These are phyloP conservation scores for Arthrobotrys conoides DNA, from an alignment of 2,329 filamentous ascomycete genomes.

Conservation along the genomic window DNA sequence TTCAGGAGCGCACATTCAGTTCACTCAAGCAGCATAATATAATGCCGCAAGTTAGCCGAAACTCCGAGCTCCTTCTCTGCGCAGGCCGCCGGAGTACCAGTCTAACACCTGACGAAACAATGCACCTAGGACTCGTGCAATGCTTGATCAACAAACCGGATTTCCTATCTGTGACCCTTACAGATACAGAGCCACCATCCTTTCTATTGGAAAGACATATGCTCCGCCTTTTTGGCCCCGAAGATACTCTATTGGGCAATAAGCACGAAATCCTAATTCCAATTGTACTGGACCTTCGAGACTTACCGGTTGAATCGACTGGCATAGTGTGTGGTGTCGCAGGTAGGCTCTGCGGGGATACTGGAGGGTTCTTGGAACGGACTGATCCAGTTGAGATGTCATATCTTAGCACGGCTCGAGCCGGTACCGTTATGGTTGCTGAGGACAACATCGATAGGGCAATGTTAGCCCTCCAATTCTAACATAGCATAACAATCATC, in stretches of 20 bases:
- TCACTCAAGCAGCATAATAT: constrained; percentile 85
- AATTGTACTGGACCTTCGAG: constrained; percentile 87
- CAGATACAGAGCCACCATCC: constrained; percentile 80
- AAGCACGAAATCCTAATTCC: constrained; percentile 82
- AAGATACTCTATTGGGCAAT: constrained; percentile 80
- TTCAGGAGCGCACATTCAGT: constrained; percentile 85
- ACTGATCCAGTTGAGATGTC: constrained; percentile 78
- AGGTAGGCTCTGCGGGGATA: constrained; percentile 81
- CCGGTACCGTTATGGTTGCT: constrained; percentile 88
- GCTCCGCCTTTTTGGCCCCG: constrained; percentile 74
- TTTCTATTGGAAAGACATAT: constrained; percentile 79
- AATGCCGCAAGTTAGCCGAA: constrained; percentile 75
- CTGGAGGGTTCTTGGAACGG: constrained; percentile 60
- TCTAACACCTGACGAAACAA: constrained; percentile 74
- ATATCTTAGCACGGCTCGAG: constrained; percentile 88
- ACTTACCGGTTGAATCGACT: constrained; percentile 86
- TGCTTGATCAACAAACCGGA: constrained; percentile 71
- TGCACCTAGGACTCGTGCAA: constrained; percentile 76
- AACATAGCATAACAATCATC: too few relatives aligned
- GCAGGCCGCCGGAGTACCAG: constrained; percentile 62
- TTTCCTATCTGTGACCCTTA: constrained; percentile 81
- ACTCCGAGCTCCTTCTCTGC: constrained; percentile 63
- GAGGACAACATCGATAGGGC: constrained; percentile 81
- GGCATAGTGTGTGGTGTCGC: constrained; percentile 96
- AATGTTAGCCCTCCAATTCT: constrained; percentile 75